Evolutionary conservation across 2,329 filamentous ascomycete genomes (phyloP).

Genomic region (Colletotrichum ledebouriae): DNA sequence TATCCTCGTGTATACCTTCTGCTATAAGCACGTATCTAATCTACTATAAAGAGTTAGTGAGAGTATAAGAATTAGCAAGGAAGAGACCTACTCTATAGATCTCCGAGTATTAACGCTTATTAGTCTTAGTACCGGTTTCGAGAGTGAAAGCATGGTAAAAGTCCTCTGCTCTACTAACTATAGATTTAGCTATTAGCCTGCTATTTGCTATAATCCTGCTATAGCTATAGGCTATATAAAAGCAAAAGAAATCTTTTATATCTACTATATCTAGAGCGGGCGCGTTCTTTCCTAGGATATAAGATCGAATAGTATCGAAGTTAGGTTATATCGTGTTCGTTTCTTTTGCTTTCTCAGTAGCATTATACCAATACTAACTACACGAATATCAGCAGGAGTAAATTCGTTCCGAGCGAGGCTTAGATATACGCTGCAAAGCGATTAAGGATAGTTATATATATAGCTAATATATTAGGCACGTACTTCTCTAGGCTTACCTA

Average conservation of each 20-base stretch:
- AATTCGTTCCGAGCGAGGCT: background rate
- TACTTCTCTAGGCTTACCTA: background rate
- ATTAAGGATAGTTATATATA: background rate
- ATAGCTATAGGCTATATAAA: background rate
- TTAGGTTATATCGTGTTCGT: background rate
- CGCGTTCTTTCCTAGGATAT: background rate
- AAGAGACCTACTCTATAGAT: background rate
- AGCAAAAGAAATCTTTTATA: background rate
- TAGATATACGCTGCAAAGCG: background rate
- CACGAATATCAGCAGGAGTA: background rate
- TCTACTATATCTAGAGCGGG: background rate
- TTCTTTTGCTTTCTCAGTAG: background rate
- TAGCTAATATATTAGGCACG: background rate
- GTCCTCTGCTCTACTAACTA: background rate
- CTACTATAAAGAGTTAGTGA: background rate
- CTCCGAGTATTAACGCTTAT: background rate
- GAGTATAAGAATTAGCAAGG: background rate
- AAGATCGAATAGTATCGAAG: background rate
- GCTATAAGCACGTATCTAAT: background rate
- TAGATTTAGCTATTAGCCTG: background rate
- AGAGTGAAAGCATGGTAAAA: background rate
- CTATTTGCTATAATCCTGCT: background rate
- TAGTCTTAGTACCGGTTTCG: background rate
- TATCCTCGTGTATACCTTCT: background rate
- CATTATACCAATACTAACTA: background rate